phyloP scores from a whole-genome alignment of 129 eudicot species.

The Tanacetum coccineum region DNA sequence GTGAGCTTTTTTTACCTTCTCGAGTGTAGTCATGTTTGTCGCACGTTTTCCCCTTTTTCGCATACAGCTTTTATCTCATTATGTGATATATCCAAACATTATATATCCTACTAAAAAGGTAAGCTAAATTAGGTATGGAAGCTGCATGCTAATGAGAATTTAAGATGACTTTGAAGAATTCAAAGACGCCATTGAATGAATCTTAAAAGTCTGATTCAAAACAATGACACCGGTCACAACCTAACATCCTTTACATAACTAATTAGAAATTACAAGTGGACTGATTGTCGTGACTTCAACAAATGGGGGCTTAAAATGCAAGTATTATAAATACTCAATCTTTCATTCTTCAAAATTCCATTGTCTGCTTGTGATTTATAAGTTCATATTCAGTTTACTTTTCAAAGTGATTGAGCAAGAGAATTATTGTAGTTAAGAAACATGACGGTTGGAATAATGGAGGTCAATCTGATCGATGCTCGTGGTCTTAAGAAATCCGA shows the following conservation, averaged over 20 bases:
- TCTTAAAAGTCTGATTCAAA: constrained; percentile 18
- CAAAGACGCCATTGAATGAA: constrained; percentile 14
- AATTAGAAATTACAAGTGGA: constrained; percentile 3
- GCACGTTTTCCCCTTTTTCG: background rate
- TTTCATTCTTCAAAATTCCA: background rate
- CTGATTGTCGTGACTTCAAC: constrained; percentile 1
- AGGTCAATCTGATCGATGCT: constrained; percentile 57
- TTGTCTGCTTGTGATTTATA: constrained; percentile 12
- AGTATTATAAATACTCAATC: constrained; percentile 1
- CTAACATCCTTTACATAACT: background rate
- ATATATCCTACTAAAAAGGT: background rate
- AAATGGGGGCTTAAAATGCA: constrained; percentile 8
- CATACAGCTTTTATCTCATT: too few species aligned
- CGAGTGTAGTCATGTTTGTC: background rate
- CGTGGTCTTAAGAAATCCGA: constrained; percentile 53
- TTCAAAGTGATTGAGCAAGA: background rate
- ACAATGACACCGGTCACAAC: constrained; percentile 11
- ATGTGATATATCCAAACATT: too few species aligned
- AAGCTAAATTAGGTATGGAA: background rate
- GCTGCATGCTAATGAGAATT: background rate
- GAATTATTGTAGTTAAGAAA: constrained; percentile 6
- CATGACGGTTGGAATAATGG: constrained; percentile 61
- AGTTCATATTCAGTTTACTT: background rate
- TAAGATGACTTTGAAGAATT: constrained; percentile 11
- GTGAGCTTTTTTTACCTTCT: background rate